These are phyloP conservation scores for Alternaria triticimaculans DNA, from an alignment of 2,329 filamentous ascomycete species.

Conservation along the genomic window DNA sequence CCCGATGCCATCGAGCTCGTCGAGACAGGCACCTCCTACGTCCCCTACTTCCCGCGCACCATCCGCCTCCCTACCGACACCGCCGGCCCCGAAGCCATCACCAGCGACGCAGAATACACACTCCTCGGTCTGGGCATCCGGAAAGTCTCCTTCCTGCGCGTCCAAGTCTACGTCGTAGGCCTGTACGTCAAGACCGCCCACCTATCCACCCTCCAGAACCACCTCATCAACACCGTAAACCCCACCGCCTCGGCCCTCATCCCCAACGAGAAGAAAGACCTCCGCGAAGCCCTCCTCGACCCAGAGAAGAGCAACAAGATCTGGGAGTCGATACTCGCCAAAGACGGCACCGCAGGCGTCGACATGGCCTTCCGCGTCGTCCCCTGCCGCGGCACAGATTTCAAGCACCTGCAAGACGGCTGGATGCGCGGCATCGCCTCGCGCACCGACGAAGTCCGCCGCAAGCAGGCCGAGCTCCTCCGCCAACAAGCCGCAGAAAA, in stretches of 20 bases:
- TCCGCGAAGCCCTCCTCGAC: slow-evolving; percentile 74
- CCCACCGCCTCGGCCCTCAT: slow-evolving; percentile 82
- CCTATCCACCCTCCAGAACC: slow-evolving; percentile 78
- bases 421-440: slow-evolving; percentile 86
- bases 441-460: slow-evolving; percentile 63
- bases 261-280: slow-evolving; percentile 75
- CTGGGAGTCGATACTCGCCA: slow-evolving; percentile 73
- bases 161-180: slow-evolving; percentile 94
- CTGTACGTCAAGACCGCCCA: slow-evolving; percentile 88
- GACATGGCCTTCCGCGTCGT: slow-evolving; percentile 82
- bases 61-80: slow-evolving; percentile 65
- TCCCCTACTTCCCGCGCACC: slow-evolving; percentile 78
- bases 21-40: slow-evolving; percentile 79
- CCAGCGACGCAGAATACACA: slow-evolving; percentile 71
- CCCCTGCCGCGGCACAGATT: slow-evolving; percentile 93
- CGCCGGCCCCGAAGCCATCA: slow-evolving; percentile 27
- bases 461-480: slow-evolving; percentile 41
- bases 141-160: slow-evolving; percentile 85
- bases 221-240: slow-evolving; percentile 77
- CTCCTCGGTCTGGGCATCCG: slow-evolving; percentile 87
- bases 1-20: slow-evolving; percentile 74
- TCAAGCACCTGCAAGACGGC: slow-evolving; percentile 88
- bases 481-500: slow-evolving; percentile 54
- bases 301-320: slow-evolving; percentile 71
- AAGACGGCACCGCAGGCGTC: slow-evolving; percentile 61